Conservation (phyloP, 148 eudicot species). For the Camellia sinensis region DNA sequence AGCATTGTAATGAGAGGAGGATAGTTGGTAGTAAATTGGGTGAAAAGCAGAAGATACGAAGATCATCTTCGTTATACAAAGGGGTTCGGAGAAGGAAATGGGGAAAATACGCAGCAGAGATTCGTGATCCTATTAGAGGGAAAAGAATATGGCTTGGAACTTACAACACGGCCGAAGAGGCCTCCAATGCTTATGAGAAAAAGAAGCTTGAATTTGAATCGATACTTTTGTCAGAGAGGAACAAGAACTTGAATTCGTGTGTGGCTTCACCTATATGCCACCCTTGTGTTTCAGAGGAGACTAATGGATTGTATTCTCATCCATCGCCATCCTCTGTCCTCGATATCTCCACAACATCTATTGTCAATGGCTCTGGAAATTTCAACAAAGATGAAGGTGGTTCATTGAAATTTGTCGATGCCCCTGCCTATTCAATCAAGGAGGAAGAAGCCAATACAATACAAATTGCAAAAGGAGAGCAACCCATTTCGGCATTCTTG, state of each 20-base stretch:
- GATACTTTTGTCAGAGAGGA: not conserved
- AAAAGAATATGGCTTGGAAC: slow-evolving; percentile 17
- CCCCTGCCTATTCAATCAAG: too few species aligned
- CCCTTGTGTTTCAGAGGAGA: slow-evolving; percentile 24
- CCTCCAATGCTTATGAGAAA: slow-evolving; percentile 5
- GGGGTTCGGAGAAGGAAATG: slow-evolving; percentile 16
- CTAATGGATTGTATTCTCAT: slow-evolving; percentile 16
- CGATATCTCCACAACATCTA: slow-evolving; percentile 23
- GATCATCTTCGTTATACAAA: not conserved
- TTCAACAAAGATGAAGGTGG: not conserved
- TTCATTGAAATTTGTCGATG: not conserved
- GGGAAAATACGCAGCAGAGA: slow-evolving; percentile 16
- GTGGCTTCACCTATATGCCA: not conserved
- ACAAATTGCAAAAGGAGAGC: not conserved
- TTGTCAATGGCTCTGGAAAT: slow-evolving; percentile 5
- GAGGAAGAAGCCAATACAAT: not conserved
- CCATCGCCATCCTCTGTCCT: slow-evolving; percentile 55
- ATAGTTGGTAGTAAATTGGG: not conserved
- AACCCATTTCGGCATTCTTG: not conserved
- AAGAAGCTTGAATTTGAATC: slow-evolving; percentile 19
- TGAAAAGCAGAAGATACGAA: not conserved
- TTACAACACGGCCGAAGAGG: slow-evolving; percentile 8
- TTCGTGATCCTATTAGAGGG: slow-evolving; percentile 8
- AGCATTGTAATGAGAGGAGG: not conserved
- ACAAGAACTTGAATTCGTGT: slow-evolving; percentile 1